Conservation (phyloP, 108 stramenopile genomes). For the Aurantiochytrium sp. region DNA sequence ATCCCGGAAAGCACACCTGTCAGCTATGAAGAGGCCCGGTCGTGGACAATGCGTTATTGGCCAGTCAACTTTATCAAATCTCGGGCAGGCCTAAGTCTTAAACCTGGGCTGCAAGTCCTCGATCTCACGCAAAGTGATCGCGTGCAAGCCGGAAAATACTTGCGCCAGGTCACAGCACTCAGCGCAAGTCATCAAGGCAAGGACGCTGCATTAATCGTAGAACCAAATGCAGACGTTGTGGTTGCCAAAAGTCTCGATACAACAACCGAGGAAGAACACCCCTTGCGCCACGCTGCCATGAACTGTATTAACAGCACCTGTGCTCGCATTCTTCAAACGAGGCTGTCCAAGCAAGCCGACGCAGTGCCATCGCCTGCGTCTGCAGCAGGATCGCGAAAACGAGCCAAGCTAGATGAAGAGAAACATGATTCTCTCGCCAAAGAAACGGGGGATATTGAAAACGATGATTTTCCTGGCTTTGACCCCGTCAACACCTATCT, state of each 20-base stretch:
- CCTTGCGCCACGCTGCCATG: background rate
- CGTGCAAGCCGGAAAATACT: background rate
- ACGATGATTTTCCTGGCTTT: background rate
- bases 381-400: too few species aligned
- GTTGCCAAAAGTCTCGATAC: background rate
- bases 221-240: background rate
- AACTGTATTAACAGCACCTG: background rate
- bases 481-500: constrained; percentile 36
- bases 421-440: too few species aligned
- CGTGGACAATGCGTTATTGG: background rate
- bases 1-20: background rate
- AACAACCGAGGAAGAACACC: background rate
- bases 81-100: background rate
- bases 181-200: background rate
- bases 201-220: background rate
- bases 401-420: too few species aligned
- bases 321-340: background rate
- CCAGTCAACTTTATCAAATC: background rate
- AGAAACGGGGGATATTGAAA: background rate
- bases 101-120: background rate
- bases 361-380: too few species aligned
- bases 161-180: background rate
- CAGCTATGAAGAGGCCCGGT: background rate
- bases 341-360: too few species aligned
- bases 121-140: background rate